Evolutionary conservation across 2,329 filamentous ascomycete genomes (phyloP).

Genomic region (Cladophialophora yegresii): DNA sequence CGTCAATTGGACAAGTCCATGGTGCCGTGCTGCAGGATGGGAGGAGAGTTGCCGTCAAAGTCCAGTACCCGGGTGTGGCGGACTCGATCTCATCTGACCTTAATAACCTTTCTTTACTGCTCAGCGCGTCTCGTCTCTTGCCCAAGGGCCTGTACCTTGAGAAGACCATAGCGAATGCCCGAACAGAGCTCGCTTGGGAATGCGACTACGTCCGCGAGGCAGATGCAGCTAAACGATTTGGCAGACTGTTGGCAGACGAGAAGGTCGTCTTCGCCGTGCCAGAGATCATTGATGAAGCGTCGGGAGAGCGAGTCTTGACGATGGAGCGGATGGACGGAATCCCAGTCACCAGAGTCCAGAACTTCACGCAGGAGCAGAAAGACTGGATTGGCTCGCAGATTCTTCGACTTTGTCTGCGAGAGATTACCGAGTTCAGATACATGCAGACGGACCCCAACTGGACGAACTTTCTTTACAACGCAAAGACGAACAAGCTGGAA

Average conservation of each 20-base stretch:
- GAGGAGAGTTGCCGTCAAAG: conserved; percentile 83
- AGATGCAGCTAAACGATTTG: conserved; percentile 74
- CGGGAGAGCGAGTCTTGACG: conserved; percentile 82
- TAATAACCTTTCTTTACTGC: conserved; percentile 85
- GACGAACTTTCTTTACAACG: conserved; percentile 97
- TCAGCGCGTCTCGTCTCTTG: conserved; percentile 85
- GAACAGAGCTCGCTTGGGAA: conserved; percentile 91
- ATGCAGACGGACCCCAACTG: conserved; percentile 99
- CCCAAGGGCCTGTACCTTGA: conserved; percentile 92
- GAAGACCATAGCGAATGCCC: conserved; percentile 95
- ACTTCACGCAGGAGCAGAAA: conserved; percentile 76
- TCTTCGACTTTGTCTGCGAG: conserved; percentile 83
- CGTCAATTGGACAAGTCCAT: conserved; percentile 96
- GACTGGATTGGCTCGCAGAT: conserved; percentile 98
- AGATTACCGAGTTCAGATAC: conserved; percentile 91
- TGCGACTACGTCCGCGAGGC: conserved; percentile 94
- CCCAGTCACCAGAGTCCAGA: conserved; percentile 76
- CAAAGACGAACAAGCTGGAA: conserved; percentile 70
- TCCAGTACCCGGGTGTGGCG: conserved; percentile 95
- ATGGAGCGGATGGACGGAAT: conserved; percentile 88
- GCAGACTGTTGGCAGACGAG: conserved; percentile 73
- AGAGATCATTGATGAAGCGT: conserved; percentile 73
- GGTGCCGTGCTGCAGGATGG: conserved; percentile 75
- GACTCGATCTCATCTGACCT: conserved; percentile 96
- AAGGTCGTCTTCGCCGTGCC: conserved; percentile 76